Conservation (phyloP, 1,139 yeast genomes). For the Suhomyces anneliseae region DNA sequence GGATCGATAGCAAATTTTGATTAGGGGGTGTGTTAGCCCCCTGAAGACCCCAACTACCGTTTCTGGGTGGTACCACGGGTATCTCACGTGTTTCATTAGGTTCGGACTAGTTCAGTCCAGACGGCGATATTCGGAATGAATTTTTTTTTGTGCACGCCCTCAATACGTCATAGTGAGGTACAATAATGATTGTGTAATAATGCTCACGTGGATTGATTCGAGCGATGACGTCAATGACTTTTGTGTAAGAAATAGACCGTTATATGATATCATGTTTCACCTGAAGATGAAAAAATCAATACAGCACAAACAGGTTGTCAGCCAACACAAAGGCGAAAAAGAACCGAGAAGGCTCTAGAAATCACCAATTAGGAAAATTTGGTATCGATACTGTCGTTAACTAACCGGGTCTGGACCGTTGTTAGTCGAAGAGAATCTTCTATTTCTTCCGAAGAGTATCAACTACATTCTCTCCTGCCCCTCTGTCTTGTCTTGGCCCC, state of each 20-base stretch:
- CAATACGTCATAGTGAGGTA: conserved; percentile 9
- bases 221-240: conserved; percentile 8
- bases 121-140: neutral
- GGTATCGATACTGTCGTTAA: neutral
- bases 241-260: conserved; percentile 4
- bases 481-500: neutral
- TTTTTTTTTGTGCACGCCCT: neutral
- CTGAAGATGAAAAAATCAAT: neutral
- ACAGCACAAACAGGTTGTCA: neutral
- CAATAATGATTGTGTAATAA: conserved; percentile 4
- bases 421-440: too few species aligned
- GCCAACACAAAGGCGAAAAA: neutral
- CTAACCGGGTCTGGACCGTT: neutral
- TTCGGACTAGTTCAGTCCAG: neutral
- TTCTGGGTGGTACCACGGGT: neutral
- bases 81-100: neutral
- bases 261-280: conserved; percentile 5
- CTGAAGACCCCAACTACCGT: too few species aligned
- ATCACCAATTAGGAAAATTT: neutral
- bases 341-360: neutral
- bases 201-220: conserved; percentile 7
- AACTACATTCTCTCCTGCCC: neutral
- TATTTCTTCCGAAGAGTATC: too few species aligned
- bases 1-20: too few species aligned
- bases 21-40: too few species aligned